Evolutionary conservation across 2,329 filamentous ascomycete species (phyloP).

Genomic region (Amesomyces nigricolor): DNA sequence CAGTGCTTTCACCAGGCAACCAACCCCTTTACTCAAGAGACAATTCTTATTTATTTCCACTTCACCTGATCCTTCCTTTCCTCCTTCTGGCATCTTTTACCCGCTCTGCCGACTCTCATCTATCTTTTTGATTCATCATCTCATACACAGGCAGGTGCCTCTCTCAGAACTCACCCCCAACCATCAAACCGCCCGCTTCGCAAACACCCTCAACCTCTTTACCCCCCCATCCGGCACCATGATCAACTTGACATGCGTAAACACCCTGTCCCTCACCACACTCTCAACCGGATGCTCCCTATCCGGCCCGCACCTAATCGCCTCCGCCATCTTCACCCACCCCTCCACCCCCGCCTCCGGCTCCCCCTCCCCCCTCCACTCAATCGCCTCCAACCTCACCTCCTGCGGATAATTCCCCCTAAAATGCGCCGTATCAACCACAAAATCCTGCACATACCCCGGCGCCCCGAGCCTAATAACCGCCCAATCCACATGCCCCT

Average conservation of each 20-base stretch:
- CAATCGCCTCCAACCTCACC: conserved; percentile 60
- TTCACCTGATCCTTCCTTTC: background rate
- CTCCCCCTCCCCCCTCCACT: conserved; percentile 46
- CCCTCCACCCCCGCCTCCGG: conserved; percentile 50
- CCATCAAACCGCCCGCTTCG: conserved; percentile 44
- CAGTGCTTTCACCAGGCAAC: too few species aligned
- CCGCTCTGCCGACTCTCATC: too few species aligned
- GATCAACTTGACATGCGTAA: conserved; percentile 82
- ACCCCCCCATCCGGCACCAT: conserved; percentile 93
- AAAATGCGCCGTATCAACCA: conserved; percentile 79
- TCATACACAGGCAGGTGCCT: conserved; percentile 2
- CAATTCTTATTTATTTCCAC: background rate
- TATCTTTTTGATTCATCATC: background rate
- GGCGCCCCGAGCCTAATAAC: conserved; percentile 66
- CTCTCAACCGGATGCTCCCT: conserved; percentile 62
- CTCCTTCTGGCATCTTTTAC: background rate
- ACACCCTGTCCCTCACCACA: conserved; percentile 50
- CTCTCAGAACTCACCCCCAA: background rate
- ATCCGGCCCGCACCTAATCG: conserved; percentile 67
- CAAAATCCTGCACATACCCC: conserved; percentile 58
- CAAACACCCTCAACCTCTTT: conserved; percentile 76
- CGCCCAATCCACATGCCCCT: conserved; percentile 74
- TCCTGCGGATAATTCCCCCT: conserved; percentile 78
- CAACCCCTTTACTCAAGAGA: too few species aligned
- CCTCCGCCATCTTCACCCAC: conserved; percentile 62